phyloP scores from a whole-genome alignment of 495 filamentous ascomycete genomes.

The Penicillium paradoxum region DNA sequence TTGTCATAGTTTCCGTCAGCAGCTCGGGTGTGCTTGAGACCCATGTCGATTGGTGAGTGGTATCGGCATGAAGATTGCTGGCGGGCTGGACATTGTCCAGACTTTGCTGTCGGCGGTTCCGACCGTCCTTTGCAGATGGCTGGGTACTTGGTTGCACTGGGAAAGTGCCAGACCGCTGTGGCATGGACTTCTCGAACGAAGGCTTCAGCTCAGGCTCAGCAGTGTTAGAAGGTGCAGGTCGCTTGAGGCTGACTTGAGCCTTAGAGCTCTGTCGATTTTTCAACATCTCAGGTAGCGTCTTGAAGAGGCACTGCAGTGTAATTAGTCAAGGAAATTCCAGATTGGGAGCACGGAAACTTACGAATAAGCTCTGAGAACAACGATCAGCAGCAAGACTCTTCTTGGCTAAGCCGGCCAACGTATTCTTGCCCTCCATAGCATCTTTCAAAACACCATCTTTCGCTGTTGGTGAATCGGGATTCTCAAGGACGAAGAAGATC shows the following conservation, averaged over 20 bases:
- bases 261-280: slow-evolving; percentile 49
- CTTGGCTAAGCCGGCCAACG: slow-evolving; percentile 70
- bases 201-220: slow-evolving; percentile 24
- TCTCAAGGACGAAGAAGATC: slow-evolving; percentile 86
- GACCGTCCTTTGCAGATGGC: slow-evolving; percentile 13
- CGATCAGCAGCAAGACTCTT: slow-evolving; percentile 85
- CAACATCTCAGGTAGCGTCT: slow-evolving; percentile 68
- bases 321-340: not conserved
- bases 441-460: slow-evolving; percentile 75
- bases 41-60: slow-evolving; percentile 25
- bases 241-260: slow-evolving; percentile 38
- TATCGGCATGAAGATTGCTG: slow-evolving; percentile 21
- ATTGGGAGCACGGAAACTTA: slow-evolving; percentile 34
- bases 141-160: slow-evolving; percentile 34
- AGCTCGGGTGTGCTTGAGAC: slow-evolving; percentile 29
- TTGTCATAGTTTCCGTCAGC: slow-evolving; percentile 30
- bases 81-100: slow-evolving; percentile 28
- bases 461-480: slow-evolving; percentile 70
- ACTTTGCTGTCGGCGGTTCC: slow-evolving; percentile 27
- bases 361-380: slow-evolving; percentile 69
- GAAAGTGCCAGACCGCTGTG: slow-evolving; percentile 48
- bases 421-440: slow-evolving; percentile 75
- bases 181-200: slow-evolving; percentile 26
- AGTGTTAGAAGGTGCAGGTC: slow-evolving; percentile 32
- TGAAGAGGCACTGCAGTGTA: slow-evolving; percentile 60